Evolutionary conservation across 768 basidiomycete genomes (phyloP), one percentile per base, ranked within the genome.

Genomic region (Termitomyces sp.): DNA sequence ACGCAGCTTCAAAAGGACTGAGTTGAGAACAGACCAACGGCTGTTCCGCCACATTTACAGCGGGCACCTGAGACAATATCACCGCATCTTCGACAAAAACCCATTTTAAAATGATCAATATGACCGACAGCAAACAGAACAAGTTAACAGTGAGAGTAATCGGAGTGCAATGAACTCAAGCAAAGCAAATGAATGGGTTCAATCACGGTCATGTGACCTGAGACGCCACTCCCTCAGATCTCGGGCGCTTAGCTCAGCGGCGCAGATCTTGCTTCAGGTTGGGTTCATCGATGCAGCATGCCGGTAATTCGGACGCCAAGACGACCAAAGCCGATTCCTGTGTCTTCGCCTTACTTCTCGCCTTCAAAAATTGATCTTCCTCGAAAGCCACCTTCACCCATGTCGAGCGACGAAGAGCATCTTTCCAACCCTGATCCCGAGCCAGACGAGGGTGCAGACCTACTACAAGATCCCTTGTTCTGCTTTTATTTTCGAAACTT

Each of bases 61-160:
- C 86, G 86, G 42, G 73, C 69, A 47, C 82, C 82, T 35, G 75
- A 65, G 32, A 92, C 89, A 56, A 93, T 90, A 59, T 92, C 87
- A 55, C 90, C 91, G 65, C 90, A 93, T 66, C 88, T 77, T 56
- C 88, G 80, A 73, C 91, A 93, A 64, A 93, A 93, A 22, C 87
- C 87, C 90, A 93, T 93, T 22, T 28, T 3, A 40, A 50, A 37
- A 54, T 15, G 3, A 10, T 15, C 8, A 57, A 42, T 47, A 51
- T 12, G 57, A 51, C 51, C 12, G 41, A 59, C 35, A 56, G 45
- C 45, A 54, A 54, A 19, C 48, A 60, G 22, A 61, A 37, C 48
- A 54, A 46, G 54, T 34, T 40, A 14, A 35, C 32, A 34, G 22
- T 10, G 32, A 30, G 48, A 44, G 30, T 34, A 50, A 32, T 28